phyloP scores from a whole-genome alignment of 1,284 basidiomycete genomes.

The Anthracocystis setariae region DNA sequence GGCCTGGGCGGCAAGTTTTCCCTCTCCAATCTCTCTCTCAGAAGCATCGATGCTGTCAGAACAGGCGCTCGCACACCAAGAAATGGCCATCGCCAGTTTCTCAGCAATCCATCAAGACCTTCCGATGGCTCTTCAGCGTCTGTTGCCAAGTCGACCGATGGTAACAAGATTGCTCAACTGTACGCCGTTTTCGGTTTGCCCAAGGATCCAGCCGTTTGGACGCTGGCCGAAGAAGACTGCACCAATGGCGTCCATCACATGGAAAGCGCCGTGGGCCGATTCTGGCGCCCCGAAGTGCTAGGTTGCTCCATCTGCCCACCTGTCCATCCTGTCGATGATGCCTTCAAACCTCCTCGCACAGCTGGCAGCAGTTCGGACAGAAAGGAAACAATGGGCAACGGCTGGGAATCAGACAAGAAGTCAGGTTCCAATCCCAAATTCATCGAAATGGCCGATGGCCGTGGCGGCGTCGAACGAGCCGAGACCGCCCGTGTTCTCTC shows the following conservation, averaged over 20 bases:
- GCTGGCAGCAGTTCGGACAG: constrained; percentile 17
- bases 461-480: constrained; percentile 57
- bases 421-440: constrained; percentile 58
- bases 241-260: constrained; percentile 83
- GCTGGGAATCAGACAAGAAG: constrained; percentile 54
- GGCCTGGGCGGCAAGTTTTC: constrained; percentile 38
- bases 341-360: constrained; percentile 19
- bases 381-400: constrained; percentile 32
- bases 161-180: constrained; percentile 69
- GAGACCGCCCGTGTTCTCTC: constrained; percentile 59
- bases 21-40: constrained; percentile 46
- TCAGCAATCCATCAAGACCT: constrained; percentile 17
- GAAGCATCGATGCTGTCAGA: constrained; percentile 20
- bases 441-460: constrained; percentile 63
- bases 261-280: constrained; percentile 86
- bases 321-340: constrained; percentile 31
- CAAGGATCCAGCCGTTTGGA: constrained; percentile 75
- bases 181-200: constrained; percentile 71
- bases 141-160: constrained; percentile 41
- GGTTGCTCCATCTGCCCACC: constrained; percentile 70
- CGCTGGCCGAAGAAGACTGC: constrained; percentile 86
- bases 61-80: constrained; percentile 28
- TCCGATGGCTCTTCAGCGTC: constrained; percentile 27
- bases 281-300: constrained; percentile 90
- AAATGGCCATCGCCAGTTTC: constrained; percentile 17